phyloP scores from a whole-genome alignment of 345 rosid genomes.

The Dipteronia dyeriana region DNA sequence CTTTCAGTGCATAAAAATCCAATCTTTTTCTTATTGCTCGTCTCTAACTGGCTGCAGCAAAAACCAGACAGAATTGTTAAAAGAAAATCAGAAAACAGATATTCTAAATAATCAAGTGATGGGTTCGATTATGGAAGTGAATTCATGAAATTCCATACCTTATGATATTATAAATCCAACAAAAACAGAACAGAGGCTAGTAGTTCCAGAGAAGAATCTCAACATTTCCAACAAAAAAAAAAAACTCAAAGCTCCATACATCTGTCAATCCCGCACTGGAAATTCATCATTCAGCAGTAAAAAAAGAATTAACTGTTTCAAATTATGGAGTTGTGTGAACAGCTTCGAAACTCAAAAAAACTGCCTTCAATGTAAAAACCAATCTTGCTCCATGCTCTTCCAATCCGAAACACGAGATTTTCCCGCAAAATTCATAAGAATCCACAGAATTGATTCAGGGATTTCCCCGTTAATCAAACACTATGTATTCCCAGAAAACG shows the following conservation, averaged over 20 bases:
- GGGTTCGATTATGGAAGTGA: background rate
- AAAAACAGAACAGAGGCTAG: constrained; percentile 19
- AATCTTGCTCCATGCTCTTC: background rate
- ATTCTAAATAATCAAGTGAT: background rate
- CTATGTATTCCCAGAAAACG: background rate
- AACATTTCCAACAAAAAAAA: constrained; percentile 24
- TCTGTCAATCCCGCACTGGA: constrained; percentile 1
- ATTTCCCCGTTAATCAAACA: background rate
- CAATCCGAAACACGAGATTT: background rate
- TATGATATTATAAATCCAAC: constrained; percentile 20
- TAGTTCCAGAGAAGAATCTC: constrained; percentile 26
- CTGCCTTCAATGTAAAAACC: background rate
- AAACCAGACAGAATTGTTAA: constrained; percentile 16
- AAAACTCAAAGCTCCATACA: constrained; percentile 5
- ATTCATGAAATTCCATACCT: constrained; percentile 33
- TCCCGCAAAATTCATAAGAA: background rate
- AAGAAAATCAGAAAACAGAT: background rate
- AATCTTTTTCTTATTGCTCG: background rate
- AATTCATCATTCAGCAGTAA: background rate
- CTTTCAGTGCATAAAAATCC: constrained; percentile 1
- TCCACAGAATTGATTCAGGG: no score
- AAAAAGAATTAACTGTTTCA: background rate
- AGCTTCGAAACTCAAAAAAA: constrained; percentile 10
- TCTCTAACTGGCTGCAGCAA: constrained; percentile 22
- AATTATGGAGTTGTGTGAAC: background rate